A percentile compares a stretch with the other conserved stretches of the same genome.
phyloP scores from a whole-genome alignment of 768 basidiomycete species.

The Gautieria morchelliformis region DNA sequence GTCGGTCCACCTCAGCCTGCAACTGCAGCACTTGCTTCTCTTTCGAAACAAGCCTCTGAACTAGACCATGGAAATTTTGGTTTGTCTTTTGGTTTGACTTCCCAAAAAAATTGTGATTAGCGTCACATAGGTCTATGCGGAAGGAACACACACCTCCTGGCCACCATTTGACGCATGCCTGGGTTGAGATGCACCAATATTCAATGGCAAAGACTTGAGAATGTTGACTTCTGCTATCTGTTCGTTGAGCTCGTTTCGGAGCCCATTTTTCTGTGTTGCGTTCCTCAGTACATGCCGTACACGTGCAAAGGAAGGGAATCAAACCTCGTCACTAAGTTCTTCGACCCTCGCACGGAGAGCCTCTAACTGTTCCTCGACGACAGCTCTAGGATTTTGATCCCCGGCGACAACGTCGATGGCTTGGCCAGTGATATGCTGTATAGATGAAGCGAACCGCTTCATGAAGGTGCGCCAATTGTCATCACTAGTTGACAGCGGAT shows the following conservation, averaged over 20 bases:
- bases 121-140: slow-evolving; percentile 2
- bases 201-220: slow-evolving; percentile 41
- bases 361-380: slow-evolving; percentile 54
- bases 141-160: slow-evolving; percentile 38
- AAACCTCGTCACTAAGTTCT: slow-evolving; percentile 57
- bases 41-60: slow-evolving; percentile 73
- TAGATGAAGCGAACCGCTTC: slow-evolving; percentile 47
- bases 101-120: not conserved
- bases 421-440: slow-evolving; percentile 59
- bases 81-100: slow-evolving; percentile 30
- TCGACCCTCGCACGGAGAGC: slow-evolving; percentile 50
- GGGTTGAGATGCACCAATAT: slow-evolving; percentile 26
- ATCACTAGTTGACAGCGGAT: slow-evolving; percentile 34
- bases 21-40: slow-evolving; percentile 77
- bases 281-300: not conserved
- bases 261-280: slow-evolving; percentile 33
- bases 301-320: not conserved
- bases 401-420: slow-evolving; percentile 42
- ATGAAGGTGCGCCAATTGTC: slow-evolving; percentile 56
- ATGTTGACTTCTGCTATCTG: slow-evolving; percentile 63
- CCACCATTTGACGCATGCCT: slow-evolving; percentile 40
- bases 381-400: slow-evolving; percentile 18
- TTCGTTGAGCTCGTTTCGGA: slow-evolving; percentile 47
- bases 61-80: slow-evolving; percentile 60
- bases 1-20: slow-evolving; percentile 57